phyloP scores from a whole-genome alignment of 345 rosid species.

The Fremontodendron californicum region DNA sequence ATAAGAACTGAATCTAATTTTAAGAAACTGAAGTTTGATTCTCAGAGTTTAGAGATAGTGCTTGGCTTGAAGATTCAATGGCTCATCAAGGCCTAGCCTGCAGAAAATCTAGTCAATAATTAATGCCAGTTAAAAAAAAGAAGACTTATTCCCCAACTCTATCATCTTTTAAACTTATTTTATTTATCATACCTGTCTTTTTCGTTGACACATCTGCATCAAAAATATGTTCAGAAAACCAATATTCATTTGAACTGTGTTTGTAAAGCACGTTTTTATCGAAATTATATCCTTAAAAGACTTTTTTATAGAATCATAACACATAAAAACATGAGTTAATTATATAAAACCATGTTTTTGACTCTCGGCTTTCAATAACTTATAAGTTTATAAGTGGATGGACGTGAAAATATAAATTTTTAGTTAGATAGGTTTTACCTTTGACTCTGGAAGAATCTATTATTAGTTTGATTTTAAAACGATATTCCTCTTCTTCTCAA shows the following conservation, averaged over 20 bases:
- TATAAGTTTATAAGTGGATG: background rate
- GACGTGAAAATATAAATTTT: background rate
- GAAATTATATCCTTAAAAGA: too few species aligned
- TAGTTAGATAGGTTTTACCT: background rate
- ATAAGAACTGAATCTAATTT: background rate
- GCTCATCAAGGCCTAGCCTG: background rate
- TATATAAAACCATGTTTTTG: background rate
- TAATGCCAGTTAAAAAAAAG: background rate
- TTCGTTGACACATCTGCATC: background rate
- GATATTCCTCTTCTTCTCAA: too few species aligned
- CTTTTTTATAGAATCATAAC: background rate
- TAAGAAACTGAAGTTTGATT: background rate
- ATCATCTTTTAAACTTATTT: background rate
- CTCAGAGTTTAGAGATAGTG: background rate
- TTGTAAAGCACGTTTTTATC: background rate
- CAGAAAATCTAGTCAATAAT: background rate
- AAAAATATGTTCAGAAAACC: background rate
- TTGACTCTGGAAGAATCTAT: background rate
- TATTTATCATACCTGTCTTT: background rate
- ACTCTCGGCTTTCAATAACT: background rate
- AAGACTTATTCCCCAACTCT: background rate
- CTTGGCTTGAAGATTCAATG: slow-evolving; percentile 2
- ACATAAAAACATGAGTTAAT: background rate
- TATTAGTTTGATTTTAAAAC: too few species aligned
- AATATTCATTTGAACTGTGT: too few species aligned